Evolutionary conservation across 73 alveolate genomes (phyloP).

Genomic region (Paramecium bursaria): DNA sequence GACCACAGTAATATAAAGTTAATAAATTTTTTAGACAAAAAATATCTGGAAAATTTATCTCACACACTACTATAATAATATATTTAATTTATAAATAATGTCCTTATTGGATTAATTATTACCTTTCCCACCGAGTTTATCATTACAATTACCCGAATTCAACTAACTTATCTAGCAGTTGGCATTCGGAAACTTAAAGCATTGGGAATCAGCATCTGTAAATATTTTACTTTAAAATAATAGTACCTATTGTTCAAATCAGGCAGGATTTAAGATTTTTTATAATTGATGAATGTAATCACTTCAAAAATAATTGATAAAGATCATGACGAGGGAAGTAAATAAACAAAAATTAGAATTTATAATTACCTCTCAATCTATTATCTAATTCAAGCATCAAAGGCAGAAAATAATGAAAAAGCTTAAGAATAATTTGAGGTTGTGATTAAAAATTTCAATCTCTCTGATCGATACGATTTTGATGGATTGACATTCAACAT

Average conservation of each 20-base stretch:
- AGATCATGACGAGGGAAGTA: constrained; percentile 30
- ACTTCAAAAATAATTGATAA: neutral
- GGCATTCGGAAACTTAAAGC: constrained; percentile 1
- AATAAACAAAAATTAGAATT: constrained; percentile 46
- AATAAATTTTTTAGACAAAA: no score
- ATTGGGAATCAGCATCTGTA: constrained; percentile 47
- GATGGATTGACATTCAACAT: constrained; percentile 41
- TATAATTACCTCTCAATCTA: constrained; percentile 41
- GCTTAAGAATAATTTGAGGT: constrained; percentile 47
- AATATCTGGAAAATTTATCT: no score
- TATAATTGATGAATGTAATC: neutral
- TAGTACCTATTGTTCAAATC: constrained; percentile 27
- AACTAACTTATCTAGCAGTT: no score
- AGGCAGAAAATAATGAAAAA: constrained; percentile 13
- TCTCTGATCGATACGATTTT: constrained; percentile 51
- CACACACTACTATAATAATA: no score
- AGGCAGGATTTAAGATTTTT: constrained; percentile 27
- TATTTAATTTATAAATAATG: constrained; percentile 17
- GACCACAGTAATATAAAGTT: no score
- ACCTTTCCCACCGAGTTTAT: constrained; percentile 50
- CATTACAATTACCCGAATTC: neutral
- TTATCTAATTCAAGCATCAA: constrained; percentile 40
- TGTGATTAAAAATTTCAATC: constrained; percentile 49
- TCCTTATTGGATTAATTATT: constrained; percentile 13
- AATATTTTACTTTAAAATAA: neutral